Conservation (phyloP, 495 filamentous ascomycete genomes). For the Trichoderma reesei region DNA sequence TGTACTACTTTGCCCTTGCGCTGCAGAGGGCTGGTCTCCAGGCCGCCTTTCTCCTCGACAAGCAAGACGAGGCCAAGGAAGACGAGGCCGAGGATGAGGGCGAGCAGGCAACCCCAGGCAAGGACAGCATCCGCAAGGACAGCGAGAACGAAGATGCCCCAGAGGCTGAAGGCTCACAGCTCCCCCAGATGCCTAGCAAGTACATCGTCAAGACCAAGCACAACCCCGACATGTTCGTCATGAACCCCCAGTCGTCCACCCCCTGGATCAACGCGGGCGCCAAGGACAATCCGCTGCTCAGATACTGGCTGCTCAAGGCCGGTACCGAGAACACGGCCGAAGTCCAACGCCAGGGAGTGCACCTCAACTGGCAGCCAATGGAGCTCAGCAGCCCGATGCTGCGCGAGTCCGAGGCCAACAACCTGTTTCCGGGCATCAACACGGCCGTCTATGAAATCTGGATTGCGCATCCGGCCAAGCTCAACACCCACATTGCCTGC, state of each 20-base stretch:
- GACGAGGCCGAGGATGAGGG: too few species aligned
- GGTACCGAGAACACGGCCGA: background rate
- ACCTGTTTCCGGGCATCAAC: background rate
- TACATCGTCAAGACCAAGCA: slow-evolving; percentile 2
- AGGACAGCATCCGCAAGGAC: background rate
- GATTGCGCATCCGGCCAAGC: background rate
- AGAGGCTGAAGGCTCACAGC: background rate
- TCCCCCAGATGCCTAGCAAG: background rate
- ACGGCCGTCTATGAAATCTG: background rate
- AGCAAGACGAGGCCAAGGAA: background rate
- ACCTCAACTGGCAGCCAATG: background rate
- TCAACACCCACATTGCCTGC: background rate
- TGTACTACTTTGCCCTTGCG: background rate
- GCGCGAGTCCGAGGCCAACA: slow-evolving; percentile 1
- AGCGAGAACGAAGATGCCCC: background rate
- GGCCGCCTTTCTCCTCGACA: background rate
- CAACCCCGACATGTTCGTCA: slow-evolving; percentile 4
- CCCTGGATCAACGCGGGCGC: background rate
- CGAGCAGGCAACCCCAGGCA: background rate
- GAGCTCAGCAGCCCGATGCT: background rate
- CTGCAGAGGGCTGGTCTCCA: background rate
- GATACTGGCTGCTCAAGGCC: background rate
- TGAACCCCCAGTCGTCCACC: background rate
- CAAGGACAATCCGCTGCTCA: background rate
- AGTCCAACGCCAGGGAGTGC: background rate